A percentile compares a stretch with the other conserved stretches of the same genome.
Conservation (phyloP, 345 rosid species). For the Nephelium lappaceum region DNA sequence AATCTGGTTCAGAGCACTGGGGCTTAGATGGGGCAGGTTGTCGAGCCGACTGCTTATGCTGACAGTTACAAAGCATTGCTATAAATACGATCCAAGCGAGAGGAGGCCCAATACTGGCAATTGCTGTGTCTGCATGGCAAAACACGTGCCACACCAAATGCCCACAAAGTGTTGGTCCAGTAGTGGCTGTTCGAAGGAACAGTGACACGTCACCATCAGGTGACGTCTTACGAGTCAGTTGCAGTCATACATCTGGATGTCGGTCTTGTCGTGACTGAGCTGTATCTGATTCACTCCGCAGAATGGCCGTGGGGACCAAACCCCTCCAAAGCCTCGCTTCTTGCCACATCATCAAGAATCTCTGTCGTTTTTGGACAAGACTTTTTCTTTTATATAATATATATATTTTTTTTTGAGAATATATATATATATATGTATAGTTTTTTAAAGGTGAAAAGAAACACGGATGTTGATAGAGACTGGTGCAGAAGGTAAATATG, state of each 20-base stretch:
- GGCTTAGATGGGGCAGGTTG: too few species aligned
- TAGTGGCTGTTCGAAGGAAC: neutral
- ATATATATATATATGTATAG: too few species aligned
- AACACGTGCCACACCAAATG: neutral
- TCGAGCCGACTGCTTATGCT: too few species aligned
- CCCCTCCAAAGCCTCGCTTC: neutral
- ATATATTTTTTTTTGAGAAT: too few species aligned
- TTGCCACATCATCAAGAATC: slow-evolving; percentile 15
- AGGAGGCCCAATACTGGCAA: too few species aligned
- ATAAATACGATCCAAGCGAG: too few species aligned
- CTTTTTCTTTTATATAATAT: neutral
- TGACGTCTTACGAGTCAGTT: neutral
- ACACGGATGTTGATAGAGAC: neutral
- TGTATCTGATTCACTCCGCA: slow-evolving; percentile 6
- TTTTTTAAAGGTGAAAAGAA: neutral
- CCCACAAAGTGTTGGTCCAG: neutral
- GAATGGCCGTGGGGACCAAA: slow-evolving; percentile 4
- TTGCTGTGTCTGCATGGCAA: too few species aligned
- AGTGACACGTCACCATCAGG: neutral
- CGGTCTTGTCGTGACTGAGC: neutral
- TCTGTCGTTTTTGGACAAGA: slow-evolving; percentile 12
- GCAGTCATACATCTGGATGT: slow-evolving; percentile 1
- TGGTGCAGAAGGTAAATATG: neutral
- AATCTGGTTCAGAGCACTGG: too few species aligned
- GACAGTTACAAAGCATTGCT: too few species aligned